Evolutionary conservation across 78 protist genomes (phyloP), one percentile per base, ranked within the genome.

Genomic region (Capsaspora owczarzaki): DNA sequence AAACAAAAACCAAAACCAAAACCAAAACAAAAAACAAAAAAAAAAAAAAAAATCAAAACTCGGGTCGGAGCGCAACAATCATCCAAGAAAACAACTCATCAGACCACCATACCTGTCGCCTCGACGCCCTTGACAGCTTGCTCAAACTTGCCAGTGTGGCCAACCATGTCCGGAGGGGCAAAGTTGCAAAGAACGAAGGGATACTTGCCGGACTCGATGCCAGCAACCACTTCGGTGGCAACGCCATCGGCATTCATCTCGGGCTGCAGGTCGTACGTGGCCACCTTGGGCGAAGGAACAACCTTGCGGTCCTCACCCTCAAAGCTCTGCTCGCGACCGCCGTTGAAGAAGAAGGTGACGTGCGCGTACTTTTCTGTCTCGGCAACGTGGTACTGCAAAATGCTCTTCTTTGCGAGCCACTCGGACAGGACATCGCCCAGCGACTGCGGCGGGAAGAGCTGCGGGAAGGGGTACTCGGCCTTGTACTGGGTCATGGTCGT

Each of bases 281-380:
- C 82, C 38, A 78, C 82, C 74, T 78, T 56, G 41, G 56, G 71
- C 40, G 75, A 78, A 12, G 82, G 74, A 19, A 80, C 77, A 44
- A 80, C 14, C 31, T 5, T 41, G 77, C 83, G 83, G 66, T 46
- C 76, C 43, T 80, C 84, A 27, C 42, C 31, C 31, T 46, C 78
- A 44, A 47, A 80, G 23, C 33, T 42, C 61, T 0, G 20, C 42
- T 80, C 84, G 14, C 23, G 40, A n/a, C 84, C 84, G 51, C 84
- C 84, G 78, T 80, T 80, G 84, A 80, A 80, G 35, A 80, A 80
- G 84, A 80, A 80, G 1, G 84, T 80, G 33, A 80, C 84, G 71
- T 80, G 84, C 71, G 84, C 84, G 71, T 70, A 80, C 84, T 80
- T 80, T 41, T 80, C 84, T 8, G 84, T 80, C 84, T 80, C 84